phyloP scores from a whole-genome alignment of 441 rosid species.

The Adansonia madagascariensis region DNA sequence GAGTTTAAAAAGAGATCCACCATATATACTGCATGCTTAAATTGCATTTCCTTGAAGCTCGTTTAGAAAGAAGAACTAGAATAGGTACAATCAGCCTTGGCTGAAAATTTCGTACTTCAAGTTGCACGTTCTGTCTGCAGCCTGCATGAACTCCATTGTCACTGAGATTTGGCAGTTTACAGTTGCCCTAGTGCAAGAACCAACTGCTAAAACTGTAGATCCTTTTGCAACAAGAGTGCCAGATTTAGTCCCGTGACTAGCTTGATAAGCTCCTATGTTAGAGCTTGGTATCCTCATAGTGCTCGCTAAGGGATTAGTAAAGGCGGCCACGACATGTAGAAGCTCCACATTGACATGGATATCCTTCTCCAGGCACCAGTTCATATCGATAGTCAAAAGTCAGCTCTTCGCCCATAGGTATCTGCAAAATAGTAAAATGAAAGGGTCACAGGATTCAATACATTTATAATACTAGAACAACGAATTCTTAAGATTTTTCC shows the following conservation, averaged over 20 bases:
- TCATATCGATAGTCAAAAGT: slow-evolving; percentile 64
- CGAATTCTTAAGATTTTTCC: neutral
- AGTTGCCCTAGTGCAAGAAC: neutral
- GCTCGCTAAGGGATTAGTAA: slow-evolving; percentile 36
- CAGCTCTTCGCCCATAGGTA: slow-evolving; percentile 85
- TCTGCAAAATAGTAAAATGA: slow-evolving; percentile 52
- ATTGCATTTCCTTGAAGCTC: neutral
- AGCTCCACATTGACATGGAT: slow-evolving; percentile 71
- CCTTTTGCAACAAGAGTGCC: neutral
- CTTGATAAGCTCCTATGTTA: neutral
- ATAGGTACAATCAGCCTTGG: neutral
- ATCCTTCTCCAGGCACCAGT: slow-evolving; percentile 56
- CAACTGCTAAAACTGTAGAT: neutral
- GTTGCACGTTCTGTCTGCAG: neutral
- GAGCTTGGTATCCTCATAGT: neutral
- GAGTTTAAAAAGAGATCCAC: neutral
- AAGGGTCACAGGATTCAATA: slow-evolving; percentile 13
- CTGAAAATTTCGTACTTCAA: neutral
- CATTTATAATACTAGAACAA: neutral
- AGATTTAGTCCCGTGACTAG: neutral
- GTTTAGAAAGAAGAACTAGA: neutral
- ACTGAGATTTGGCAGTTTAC: neutral
- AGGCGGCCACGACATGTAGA: slow-evolving; percentile 69
- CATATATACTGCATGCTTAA: neutral
- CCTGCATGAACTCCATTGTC: neutral